Evolutionary conservation across 306 rosid species (phyloP).

Genomic region (Cucumis hystrix): DNA sequence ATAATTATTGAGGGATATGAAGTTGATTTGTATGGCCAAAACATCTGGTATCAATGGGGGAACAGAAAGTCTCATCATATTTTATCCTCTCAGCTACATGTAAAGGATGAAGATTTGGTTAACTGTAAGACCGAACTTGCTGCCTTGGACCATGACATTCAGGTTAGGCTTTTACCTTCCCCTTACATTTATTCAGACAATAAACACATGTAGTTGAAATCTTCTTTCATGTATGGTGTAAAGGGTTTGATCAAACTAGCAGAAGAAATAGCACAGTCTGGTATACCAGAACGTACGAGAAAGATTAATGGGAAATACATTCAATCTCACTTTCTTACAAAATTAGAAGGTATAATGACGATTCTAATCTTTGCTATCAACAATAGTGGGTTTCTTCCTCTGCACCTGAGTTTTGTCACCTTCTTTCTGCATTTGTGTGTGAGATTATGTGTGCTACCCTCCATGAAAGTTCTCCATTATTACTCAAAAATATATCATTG

Average conservation of each 20-base stretch:
- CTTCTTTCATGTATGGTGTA: neutral
- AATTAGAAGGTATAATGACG: constrained; percentile 50
- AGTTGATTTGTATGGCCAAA: neutral
- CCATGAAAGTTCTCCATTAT: neutral
- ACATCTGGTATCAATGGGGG: neutral
- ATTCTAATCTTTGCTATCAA: neutral
- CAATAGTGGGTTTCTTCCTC: neutral
- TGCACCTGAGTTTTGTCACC: neutral
- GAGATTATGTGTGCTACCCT: neutral
- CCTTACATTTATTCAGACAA: neutral
- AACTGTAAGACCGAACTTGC: constrained; percentile 74
- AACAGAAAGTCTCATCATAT: neutral
- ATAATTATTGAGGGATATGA: neutral
- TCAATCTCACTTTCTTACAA: constrained; percentile 73
- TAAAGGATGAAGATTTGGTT: constrained; percentile 67
- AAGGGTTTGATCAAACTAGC: constrained; percentile 71
- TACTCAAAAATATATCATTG: neutral
- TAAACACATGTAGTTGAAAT: neutral
- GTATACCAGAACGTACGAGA: constrained; percentile 64
- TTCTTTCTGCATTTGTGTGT: neutral
- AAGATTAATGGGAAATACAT: constrained; percentile 89
- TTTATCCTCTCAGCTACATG: constrained; percentile 39
- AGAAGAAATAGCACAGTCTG: constrained; percentile 62
- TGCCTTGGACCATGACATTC: constrained; percentile 64
- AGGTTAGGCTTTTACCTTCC: constrained; percentile 31